These are phyloP conservation scores for Gastrolobium villosum DNA, from an alignment of 306 rosid species.

Conservation along the genomic window DNA sequence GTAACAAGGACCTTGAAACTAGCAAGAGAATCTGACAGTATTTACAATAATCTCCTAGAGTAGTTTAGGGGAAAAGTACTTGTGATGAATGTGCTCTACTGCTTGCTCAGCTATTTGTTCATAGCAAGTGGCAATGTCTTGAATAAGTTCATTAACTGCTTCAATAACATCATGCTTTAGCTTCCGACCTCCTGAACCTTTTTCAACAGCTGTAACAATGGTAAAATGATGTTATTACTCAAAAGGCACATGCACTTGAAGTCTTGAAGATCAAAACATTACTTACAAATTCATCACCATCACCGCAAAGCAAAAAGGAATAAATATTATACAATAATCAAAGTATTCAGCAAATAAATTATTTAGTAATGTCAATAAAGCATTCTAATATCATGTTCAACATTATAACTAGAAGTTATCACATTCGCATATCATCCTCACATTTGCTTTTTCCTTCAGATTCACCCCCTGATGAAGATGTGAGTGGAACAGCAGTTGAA, in stretches of 20 bases:
- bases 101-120: constrained; percentile 99
- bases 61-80: constrained; percentile 57
- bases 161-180: constrained; percentile 98
- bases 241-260: background rate
- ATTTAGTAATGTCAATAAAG: constrained; percentile 7
- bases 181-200: constrained; percentile 81
- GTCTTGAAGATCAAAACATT: constrained; percentile 23
- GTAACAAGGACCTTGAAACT: background rate
- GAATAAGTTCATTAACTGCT: constrained; percentile 97
- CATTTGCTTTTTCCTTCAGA: constrained; percentile 97
- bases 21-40: background rate
- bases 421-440: constrained; percentile 53
- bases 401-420: constrained; percentile 2
- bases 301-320: constrained; percentile 29
- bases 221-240: no score
- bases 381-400: constrained; percentile 2
- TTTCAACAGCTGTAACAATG: constrained; percentile 80
- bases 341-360: constrained; percentile 5
- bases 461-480: constrained; percentile 94
- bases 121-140: constrained; percentile 85
- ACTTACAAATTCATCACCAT: constrained; percentile 35
- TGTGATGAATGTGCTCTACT: constrained; percentile 99
- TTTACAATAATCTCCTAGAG: background rate
- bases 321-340: constrained; percentile 25
- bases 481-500: constrained; percentile 64